These are phyloP conservation scores for Lachnellula occidentalis DNA, from an alignment of 2,329 filamentous ascomycete genomes.

Conservation along the genomic window DNA sequence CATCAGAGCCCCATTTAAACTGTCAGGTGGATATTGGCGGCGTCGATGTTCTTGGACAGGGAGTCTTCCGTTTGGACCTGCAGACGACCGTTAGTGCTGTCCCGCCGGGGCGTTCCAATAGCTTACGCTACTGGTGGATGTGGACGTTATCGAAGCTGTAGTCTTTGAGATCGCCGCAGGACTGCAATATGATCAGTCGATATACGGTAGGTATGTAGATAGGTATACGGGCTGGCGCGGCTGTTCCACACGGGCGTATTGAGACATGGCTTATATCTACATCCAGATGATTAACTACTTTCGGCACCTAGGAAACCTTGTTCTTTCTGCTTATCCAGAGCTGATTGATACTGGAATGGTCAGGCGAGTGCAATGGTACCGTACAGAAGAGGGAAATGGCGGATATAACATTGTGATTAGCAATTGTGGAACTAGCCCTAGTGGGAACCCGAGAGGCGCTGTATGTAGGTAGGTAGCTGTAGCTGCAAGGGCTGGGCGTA, in stretches of 20 bases:
- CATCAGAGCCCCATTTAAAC: too few relatives aligned
- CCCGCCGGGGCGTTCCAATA: not conserved
- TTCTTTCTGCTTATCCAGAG: not conserved
- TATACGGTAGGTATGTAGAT: too few relatives aligned
- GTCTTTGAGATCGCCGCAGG: not conserved
- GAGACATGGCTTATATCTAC: too few relatives aligned
- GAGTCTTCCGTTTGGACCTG: not conserved
- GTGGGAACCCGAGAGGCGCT: too few relatives aligned
- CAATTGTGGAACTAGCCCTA: too few relatives aligned
- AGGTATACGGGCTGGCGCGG: not conserved
- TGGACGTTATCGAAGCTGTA: not conserved
- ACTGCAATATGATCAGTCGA: not conserved
- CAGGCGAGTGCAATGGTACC: too few relatives aligned
- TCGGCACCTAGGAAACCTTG: not conserved
- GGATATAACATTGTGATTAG: too few relatives aligned
- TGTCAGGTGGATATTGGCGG: not conserved
- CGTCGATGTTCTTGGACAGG: not conserved
- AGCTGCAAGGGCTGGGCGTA: too few relatives aligned
- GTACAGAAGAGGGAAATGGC: too few relatives aligned
- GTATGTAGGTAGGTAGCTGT: too few relatives aligned
- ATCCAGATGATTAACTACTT: not conserved
- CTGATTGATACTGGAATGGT: not conserved
- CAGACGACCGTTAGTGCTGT: not conserved
- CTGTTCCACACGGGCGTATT: not conserved
- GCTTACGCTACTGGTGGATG: not conserved